A percentile compares a stretch with the other conserved stretches of the same genome.
These are phyloP conservation scores for Anaeramoeba ignava DNA, from an alignment of 78 protist species.

Conservation along the genomic window DNA sequence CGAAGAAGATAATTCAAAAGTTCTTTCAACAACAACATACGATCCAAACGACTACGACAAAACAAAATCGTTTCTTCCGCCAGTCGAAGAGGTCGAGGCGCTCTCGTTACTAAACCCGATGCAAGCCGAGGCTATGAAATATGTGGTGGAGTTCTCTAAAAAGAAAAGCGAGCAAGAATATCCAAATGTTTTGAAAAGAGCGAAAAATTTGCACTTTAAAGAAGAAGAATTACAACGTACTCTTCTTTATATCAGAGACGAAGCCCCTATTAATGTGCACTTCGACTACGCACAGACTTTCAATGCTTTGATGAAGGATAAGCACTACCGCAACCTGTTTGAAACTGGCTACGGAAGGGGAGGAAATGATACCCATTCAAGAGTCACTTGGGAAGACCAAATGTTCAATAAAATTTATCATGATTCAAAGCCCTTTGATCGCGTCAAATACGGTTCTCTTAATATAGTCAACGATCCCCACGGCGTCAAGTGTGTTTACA, in stretches of 20 bases:
- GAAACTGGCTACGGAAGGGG: no score
- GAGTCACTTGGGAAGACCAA: neutral
- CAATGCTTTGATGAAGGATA: neutral
- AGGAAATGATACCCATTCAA: no score
- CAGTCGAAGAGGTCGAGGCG: neutral
- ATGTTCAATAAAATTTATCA: neutral
- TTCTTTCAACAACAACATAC: neutral
- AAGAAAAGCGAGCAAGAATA: neutral
- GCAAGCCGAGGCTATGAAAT: neutral
- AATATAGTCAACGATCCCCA: conserved; percentile 6
- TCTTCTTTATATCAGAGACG: neutral
- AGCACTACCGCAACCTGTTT: neutral
- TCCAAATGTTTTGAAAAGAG: neutral
- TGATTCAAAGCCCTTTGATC: neutral
- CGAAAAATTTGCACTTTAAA: neutral
- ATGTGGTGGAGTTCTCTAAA: neutral
- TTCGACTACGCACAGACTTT: neutral
- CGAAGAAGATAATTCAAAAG: no score
- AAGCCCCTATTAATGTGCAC: neutral
- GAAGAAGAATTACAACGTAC: neutral
- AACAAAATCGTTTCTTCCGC: neutral
- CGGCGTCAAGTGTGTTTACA: neutral
- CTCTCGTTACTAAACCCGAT: neutral
- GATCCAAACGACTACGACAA: neutral
- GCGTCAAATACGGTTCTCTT: neutral